A percentile compares a stretch with the other conserved stretches of the same genome.
These are phyloP conservation scores for Aechmea fasciata DNA, from an alignment of 176 grass and related monocot species.

Conservation along the genomic window DNA sequence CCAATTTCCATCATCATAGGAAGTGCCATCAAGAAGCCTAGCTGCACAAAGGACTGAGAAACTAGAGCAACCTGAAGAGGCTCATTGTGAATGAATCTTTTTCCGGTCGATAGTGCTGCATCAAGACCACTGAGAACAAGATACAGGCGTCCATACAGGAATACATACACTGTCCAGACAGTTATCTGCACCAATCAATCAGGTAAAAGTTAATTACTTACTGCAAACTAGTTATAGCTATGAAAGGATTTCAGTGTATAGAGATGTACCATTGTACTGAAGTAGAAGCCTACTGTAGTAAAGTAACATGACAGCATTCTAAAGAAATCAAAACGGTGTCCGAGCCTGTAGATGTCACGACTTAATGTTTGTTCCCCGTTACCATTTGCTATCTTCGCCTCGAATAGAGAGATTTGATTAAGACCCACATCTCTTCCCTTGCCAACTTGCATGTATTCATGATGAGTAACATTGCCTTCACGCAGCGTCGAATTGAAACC, in stretches of 20 bases:
- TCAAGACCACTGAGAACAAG: slow-evolving; percentile 88
- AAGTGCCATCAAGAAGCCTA: slow-evolving; percentile 84
- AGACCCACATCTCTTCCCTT: slow-evolving; percentile 96
- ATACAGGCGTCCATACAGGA: slow-evolving; percentile 85
- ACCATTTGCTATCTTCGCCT: slow-evolving; percentile 89
- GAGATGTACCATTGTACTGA: slow-evolving; percentile 70
- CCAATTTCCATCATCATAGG: slow-evolving; percentile 99
- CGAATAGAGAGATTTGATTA: slow-evolving; percentile 93
- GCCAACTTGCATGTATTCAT: slow-evolving; percentile 99
- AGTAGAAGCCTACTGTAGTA: slow-evolving; percentile 90
- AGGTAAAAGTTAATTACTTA: neutral
- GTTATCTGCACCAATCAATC: slow-evolving; percentile 50
- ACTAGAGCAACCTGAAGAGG: slow-evolving; percentile 83
- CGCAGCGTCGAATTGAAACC: slow-evolving; percentile 93
- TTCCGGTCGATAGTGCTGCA: slow-evolving; percentile 42
- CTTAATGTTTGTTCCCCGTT: slow-evolving; percentile 91
- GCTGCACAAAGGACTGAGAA: slow-evolving; percentile 87
- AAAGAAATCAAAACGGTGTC: slow-evolving; percentile 98
- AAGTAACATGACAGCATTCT: slow-evolving; percentile 96
- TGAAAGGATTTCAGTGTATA: neutral
- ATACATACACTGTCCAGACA: slow-evolving; percentile 80
- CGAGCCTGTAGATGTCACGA: slow-evolving; percentile 67
- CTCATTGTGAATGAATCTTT: slow-evolving; percentile 58
- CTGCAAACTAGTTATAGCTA: neutral
- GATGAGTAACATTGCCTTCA: slow-evolving; percentile 93